Conservation (phyloP, 2,329 filamentous ascomycete species). For the Tolypocladium inflatum region DNA sequence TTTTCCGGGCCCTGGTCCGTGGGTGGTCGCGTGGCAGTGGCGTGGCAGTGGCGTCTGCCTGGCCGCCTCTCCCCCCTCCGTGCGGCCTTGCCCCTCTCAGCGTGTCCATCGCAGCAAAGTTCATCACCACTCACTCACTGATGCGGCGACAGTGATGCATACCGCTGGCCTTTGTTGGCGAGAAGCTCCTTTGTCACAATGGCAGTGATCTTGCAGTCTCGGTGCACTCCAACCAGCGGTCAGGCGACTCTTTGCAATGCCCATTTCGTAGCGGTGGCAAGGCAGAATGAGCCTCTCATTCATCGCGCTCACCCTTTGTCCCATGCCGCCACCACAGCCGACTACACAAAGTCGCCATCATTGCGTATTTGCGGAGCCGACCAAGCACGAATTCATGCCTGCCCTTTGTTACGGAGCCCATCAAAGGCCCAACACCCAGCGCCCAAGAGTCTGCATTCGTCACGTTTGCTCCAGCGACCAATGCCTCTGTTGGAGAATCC, state of each 20-base stretch:
- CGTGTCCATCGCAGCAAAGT: no score
- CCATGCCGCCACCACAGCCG: background rate
- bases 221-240: background rate
- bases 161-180: background rate
- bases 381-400: no score
- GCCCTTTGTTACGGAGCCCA: background rate
- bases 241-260: background rate
- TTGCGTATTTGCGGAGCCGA: background rate
- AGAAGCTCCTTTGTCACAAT: background rate
- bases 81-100: background rate
- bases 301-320: background rate
- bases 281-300: background rate
- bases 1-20: conserved; percentile 7
- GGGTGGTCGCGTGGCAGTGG: background rate
- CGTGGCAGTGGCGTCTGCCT: background rate
- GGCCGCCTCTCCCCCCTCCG: background rate
- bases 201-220: background rate
- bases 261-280: background rate
- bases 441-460: background rate
- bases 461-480: background rate
- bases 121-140: background rate
- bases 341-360: background rate
- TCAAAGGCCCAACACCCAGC: background rate
- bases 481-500: background rate
- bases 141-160: background rate